Evolutionary conservation across 2,329 filamentous ascomycete species (phyloP).

Genomic region (Aspergillus ibericus): DNA sequence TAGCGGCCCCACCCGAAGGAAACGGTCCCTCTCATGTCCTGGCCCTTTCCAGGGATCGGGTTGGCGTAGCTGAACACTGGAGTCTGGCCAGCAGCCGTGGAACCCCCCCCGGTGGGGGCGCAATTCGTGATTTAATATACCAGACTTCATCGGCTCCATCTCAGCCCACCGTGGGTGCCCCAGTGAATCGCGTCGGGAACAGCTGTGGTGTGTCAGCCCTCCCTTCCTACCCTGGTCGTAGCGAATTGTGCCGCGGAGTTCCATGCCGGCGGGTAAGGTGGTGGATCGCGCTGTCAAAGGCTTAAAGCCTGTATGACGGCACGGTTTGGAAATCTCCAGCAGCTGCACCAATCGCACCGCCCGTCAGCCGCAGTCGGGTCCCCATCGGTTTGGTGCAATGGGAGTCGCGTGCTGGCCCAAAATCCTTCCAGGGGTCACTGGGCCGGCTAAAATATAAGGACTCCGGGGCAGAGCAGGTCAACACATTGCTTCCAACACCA

Average conservation of each 20-base stretch:
- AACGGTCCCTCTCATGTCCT: not conserved
- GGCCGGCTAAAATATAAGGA: not conserved
- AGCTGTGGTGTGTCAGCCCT: not conserved
- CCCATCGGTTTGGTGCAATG: not conserved
- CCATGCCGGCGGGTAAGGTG: not conserved
- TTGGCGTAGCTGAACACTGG: not conserved
- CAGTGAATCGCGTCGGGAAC: not conserved
- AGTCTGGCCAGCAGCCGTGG: not conserved
- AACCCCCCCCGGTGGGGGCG: not conserved
- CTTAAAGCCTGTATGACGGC: not conserved
- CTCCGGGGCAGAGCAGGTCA: not conserved
- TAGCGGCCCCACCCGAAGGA: not conserved
- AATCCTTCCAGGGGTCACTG: not conserved
- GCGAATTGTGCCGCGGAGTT: not conserved
- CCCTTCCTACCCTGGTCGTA: not conserved
- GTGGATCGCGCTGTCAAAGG: not conserved
- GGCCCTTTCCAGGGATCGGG: not conserved
- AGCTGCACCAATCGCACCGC: not conserved
- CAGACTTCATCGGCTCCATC: not conserved
- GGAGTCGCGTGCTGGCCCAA: not conserved
- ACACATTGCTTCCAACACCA: not conserved
- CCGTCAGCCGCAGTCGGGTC: not conserved
- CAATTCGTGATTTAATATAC: not conserved
- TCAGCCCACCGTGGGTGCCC: not conserved
- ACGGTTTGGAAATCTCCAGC: not conserved